Evolutionary conservation across 2,329 filamentous ascomycete genomes (phyloP).

Genomic region (Calonectria pteridis): DNA sequence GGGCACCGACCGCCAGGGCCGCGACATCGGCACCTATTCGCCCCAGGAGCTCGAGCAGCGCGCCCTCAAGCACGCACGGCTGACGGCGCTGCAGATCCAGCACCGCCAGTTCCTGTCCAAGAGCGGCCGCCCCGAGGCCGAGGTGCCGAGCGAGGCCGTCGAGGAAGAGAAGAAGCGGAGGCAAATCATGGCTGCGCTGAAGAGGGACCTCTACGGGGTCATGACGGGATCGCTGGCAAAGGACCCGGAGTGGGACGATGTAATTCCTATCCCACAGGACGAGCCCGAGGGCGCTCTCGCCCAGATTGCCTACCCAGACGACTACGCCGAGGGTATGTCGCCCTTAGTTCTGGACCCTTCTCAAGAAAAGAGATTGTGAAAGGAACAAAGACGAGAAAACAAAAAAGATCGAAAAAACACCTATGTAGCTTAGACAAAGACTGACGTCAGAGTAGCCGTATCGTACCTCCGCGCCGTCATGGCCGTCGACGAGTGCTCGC

Average conservation of each 20-base stretch:
- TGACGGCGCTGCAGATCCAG: conserved; percentile 58
- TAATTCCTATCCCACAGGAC: conserved; percentile 84
- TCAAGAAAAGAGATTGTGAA: conserved; percentile 17
- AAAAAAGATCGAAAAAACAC: background rate
- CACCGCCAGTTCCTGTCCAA: conserved; percentile 59
- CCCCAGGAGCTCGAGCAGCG: conserved; percentile 60
- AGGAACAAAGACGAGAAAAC: conserved; percentile 10
- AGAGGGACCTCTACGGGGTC: conserved; percentile 65
- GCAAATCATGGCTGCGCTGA: conserved; percentile 64
- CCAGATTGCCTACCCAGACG: conserved; percentile 90
- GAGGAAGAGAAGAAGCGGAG: conserved; percentile 61
- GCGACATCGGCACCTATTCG: conserved; percentile 62
- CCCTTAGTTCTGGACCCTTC: conserved; percentile 21
- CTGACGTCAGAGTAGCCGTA: conserved; percentile 70
- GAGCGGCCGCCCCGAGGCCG: conserved; percentile 41
- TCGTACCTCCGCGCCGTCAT: conserved; percentile 95
- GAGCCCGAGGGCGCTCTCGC: conserved; percentile 89
- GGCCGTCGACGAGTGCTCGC: conserved; percentile 86
- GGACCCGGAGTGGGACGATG: conserved; percentile 85
- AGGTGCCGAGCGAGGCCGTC: conserved; percentile 55
- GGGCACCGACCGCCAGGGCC: conserved; percentile 65
- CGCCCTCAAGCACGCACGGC: conserved; percentile 54
- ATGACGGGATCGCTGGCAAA: conserved; percentile 61
- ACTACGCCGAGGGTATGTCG: conserved; percentile 82
- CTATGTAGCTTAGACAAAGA: conserved; percentile 24